Evolutionary conservation across 495 filamentous ascomycete genomes (phyloP), one percentile per base, ranked within the genome.

Genomic region (Penicillium cinerascens): DNA sequence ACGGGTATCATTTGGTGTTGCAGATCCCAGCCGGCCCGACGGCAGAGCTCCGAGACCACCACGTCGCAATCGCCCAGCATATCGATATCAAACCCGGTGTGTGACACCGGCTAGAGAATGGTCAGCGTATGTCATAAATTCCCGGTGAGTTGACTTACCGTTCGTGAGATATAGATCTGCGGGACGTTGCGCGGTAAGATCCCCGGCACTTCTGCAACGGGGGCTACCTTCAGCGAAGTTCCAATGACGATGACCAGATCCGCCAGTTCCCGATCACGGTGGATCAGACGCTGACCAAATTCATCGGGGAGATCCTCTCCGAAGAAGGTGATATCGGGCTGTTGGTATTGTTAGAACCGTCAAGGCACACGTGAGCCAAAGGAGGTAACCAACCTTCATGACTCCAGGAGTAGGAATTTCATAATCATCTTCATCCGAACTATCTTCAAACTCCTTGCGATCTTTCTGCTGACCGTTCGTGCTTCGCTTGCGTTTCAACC

Each of bases 201-300:
- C 2, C 87, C 83, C 1, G 92, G 88, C 20, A 97, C 89, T 70
- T 97, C 92, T 27, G 85, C 88, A 6, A 98, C 93, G 22, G 93
- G 93, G 3, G 91, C 91, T 4, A 98, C 93, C 65, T 97, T 96
- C 58, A 98, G 78, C n/a, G 85, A 91, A 1, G 93, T 97, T 42
- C 93, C 93, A 56, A 98, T 97, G 54, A 96, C 93, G 49, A 98
- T 86, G 57, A 97, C 89, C n/a, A 98, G 74, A 58, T 98, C 93
- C 6, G 87, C 89, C 16, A 78, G 71, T 44, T 89, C 81, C 36
- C 83, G 81, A 65, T 98, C 93, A 61, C 90, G 83, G 48, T 88
- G 76, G 29, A 87, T 73, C 16, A 98, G 77, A 6, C 92, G 86
- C 9, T 82, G 77, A n/a, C 87, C 86, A 69, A 98, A 98, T 40